A percentile compares a stretch with the other conserved stretches of the same genome.
These are phyloP conservation scores for Fibroporia radiculosa DNA, from an alignment of 768 basidiomycete genomes.

Conservation along the genomic window DNA sequence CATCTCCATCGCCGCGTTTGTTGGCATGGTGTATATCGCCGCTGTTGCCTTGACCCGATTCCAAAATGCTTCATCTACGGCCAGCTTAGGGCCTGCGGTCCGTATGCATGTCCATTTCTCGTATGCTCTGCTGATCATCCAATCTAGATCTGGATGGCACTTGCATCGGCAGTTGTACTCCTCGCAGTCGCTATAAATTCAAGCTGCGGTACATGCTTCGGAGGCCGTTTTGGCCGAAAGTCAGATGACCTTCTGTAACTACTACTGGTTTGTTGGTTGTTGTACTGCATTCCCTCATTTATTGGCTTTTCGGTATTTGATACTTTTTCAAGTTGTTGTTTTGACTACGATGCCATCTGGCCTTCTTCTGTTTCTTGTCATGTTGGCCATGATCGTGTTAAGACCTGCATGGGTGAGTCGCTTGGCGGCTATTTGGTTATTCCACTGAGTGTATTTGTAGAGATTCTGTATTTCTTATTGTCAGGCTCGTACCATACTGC, in stretches of 20 bases:
- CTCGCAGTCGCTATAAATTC: conserved; percentile 15
- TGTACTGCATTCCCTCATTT: no score
- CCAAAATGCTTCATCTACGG: background rate
- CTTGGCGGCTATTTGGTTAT: no score
- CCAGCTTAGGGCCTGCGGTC: conserved; percentile 8
- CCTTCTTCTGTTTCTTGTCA: no score
- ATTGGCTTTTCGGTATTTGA: no score
- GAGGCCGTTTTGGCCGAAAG: conserved; percentile 16
- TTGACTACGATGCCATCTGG: no score
- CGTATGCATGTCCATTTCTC: conserved; percentile 2
- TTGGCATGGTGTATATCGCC: background rate
- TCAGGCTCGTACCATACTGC: no score
- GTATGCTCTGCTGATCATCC: background rate
- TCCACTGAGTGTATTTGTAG: no score
- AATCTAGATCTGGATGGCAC: conserved; percentile 20
- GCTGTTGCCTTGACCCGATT: background rate
- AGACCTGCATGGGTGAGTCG: no score
- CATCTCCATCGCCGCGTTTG: conserved; percentile 6
- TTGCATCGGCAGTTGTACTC: conserved; percentile 14
- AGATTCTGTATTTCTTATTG: no score
- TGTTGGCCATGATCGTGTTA: no score
- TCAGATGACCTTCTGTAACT: background rate
- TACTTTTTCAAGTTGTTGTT: no score
- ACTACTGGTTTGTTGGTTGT: background rate
- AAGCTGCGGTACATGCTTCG: conserved; percentile 16